Conservation (phyloP, 1,284 basidiomycete species). For the Apiotrichum gamsii region DNA sequence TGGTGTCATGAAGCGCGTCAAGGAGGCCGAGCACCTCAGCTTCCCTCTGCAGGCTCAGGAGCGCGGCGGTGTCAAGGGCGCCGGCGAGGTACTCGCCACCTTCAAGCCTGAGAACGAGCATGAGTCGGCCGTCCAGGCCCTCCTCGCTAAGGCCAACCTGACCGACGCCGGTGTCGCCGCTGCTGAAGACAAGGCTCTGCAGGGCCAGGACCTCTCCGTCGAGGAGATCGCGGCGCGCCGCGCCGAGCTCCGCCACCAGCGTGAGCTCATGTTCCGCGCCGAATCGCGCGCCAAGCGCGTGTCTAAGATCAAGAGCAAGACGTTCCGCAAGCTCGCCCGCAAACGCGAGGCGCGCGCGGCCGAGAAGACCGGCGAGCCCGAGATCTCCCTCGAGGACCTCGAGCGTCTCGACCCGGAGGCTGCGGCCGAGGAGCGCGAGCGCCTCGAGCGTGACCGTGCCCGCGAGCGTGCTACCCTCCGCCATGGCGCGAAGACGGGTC, state of each 20-base stretch:
- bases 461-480: slow-evolving; percentile 76
- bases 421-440: slow-evolving; percentile 56
- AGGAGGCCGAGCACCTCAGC: slow-evolving; percentile 84
- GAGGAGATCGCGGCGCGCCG: slow-evolving; percentile 78
- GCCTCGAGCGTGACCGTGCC: slow-evolving; percentile 70
- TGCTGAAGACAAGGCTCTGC: slow-evolving; percentile 74
- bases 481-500: slow-evolving; percentile 66
- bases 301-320: slow-evolving; percentile 93
- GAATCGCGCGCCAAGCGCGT: slow-evolving; percentile 86
- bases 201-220: slow-evolving; percentile 60
- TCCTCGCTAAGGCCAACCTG: slow-evolving; percentile 70
- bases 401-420: slow-evolving; percentile 52
- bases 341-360: slow-evolving; percentile 63
- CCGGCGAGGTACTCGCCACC: slow-evolving; percentile 39
- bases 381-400: slow-evolving; percentile 49
- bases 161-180: slow-evolving; percentile 69
- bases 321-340: slow-evolving; percentile 77
- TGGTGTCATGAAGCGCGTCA: slow-evolving; percentile 79
- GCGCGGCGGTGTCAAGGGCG: slow-evolving; percentile 41
- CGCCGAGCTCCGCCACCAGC: slow-evolving; percentile 74
- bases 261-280: slow-evolving; percentile 89
- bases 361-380: slow-evolving; percentile 44
- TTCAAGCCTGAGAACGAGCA: slow-evolving; percentile 77
- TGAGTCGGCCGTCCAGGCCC: slow-evolving; percentile 68
- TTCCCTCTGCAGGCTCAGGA: slow-evolving; percentile 82